Base-by-base conservation (phyloP, 2,329 filamentous ascomycete species). In the Phyllosticta ampelicida region DNA sequence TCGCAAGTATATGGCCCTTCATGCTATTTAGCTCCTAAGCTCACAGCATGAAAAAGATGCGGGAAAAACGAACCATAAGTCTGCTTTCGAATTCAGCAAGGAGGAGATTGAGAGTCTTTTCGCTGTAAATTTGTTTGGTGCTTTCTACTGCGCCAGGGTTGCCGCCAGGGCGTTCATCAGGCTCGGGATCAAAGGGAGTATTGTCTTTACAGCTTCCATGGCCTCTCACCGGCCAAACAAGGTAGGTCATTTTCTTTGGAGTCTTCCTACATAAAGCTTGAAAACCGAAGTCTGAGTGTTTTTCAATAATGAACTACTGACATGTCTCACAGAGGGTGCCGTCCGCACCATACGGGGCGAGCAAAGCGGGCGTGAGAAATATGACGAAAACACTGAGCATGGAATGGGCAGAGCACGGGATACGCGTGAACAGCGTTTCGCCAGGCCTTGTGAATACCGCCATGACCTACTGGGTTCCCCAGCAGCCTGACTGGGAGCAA, bases 401-500 rank as follows among this genome's bases (percentile, higher is more conserved):
- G 68, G 71, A 74, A 48, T 73, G 71, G 71, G 69, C 70, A 1
- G 62, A 70, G 55, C 68, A 72, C 60, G 64, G 64, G 29, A 72
- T 74, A 58, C 67, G 72, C 2, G 71, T 73, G 28, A 73, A 73
- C 61, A 67, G 64, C 1, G 70, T 73, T 1, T 71, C 67, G 1
- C 71, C 71, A 0, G 70, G 71, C 0, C 55, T 70, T 1, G 65
- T 73, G 36, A 71, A 71, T 50, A 72, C 70, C 1, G 68, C 70
- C 0, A 73, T 74, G 71, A 72, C 71, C 13, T 72, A 72, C 62
- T 73, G 76, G 63, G 78, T 82, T 5, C 73, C 76, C 59, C 74
- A 74, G n/a, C 71, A 74, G 16, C 76, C 78, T 0, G 80, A 82
- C 64, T 83, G 79, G 80, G 76, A 78, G 59, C 69, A 74, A 61